Evolutionary conservation across 169 alveolate species (phyloP).

Genomic region (Plasmodium sp.): DNA sequence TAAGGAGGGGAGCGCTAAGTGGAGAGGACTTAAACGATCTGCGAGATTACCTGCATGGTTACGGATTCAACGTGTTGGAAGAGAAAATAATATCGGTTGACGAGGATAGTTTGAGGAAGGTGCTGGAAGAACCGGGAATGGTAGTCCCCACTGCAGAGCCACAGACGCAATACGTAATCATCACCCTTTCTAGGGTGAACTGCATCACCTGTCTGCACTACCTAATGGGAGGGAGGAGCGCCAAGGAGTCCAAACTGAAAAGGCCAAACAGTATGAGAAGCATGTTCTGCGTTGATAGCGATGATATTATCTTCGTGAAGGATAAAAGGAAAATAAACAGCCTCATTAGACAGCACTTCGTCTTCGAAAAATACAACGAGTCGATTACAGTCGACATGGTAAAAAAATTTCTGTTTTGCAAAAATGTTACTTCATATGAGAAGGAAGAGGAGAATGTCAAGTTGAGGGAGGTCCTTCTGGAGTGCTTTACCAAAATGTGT

Average conservation of each 20-base stretch:
- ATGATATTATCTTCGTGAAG: constrained; percentile 31
- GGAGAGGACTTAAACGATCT: constrained; percentile 11
- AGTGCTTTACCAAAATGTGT: constrained; percentile 41
- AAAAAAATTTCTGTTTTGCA: constrained; percentile 41
- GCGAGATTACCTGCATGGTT: constrained; percentile 16
- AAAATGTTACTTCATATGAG: constrained; percentile 14
- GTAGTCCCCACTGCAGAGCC: not conserved
- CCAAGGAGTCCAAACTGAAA: constrained; percentile 7
- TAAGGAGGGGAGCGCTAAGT: not conserved
- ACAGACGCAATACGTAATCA: constrained; percentile 7
- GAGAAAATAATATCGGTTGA: constrained; percentile 22
- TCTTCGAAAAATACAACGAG: constrained; percentile 50
- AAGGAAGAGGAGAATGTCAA: constrained; percentile 39
- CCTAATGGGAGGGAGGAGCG: constrained; percentile 24
- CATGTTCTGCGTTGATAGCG: constrained; percentile 15
- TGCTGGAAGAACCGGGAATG: not conserved
- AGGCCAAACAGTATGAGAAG: constrained; percentile 28
- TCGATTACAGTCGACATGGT: constrained; percentile 32
- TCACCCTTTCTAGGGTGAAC: constrained; percentile 32
- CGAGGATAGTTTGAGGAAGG: not conserved
- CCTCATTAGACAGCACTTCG: constrained; percentile 14
- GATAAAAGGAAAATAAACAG: constrained; percentile 21
- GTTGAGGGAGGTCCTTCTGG: constrained; percentile 24
- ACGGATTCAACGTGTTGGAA: constrained; percentile 60
- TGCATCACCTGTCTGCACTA: constrained; percentile 46